Percentiles rank a stretch among this genome's conserved stretches.
Conservation (phyloP, 2,329 filamentous ascomycete genomes). For the Allantophomopsis lycopodina region DNA sequence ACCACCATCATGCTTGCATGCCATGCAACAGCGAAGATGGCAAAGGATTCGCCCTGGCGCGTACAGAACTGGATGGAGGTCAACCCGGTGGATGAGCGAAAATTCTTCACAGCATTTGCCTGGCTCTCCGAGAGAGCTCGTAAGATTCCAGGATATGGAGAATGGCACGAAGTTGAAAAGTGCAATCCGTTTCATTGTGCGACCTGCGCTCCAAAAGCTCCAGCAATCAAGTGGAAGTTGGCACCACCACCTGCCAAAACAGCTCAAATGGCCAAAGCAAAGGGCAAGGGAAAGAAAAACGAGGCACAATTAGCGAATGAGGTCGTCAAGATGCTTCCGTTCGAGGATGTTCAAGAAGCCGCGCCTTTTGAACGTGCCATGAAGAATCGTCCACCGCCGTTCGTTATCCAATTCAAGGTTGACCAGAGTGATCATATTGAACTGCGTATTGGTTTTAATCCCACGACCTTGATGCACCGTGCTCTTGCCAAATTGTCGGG, state of each 20-base stretch:
- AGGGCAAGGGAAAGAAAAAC: background rate
- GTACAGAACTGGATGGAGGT: conserved; percentile 11
- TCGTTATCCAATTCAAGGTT: conserved; percentile 23
- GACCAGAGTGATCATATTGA: conserved; percentile 17
- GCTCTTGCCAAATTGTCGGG: conserved; percentile 20
- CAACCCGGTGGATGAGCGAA: conserved; percentile 11
- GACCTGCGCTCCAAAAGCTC: conserved; percentile 23
- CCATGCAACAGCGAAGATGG: background rate
- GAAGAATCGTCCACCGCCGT: conserved; percentile 29
- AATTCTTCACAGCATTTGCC: conserved; percentile 16
- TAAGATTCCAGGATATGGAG: conserved; percentile 2
- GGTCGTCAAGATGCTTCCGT: conserved; percentile 14
- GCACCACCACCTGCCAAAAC: background rate
- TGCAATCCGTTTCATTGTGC: conserved; percentile 4
- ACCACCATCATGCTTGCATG: background rate
- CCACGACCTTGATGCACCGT: conserved; percentile 26
- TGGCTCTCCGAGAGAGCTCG: conserved; percentile 18
- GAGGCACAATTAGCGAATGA: background rate
- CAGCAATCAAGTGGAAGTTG: conserved; percentile 22
- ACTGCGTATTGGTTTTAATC: conserved; percentile 26
- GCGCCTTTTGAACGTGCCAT: conserved; percentile 32
- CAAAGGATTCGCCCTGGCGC: conserved; percentile 3
- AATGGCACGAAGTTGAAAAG: conserved; percentile 3
- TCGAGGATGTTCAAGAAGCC: conserved; percentile 34
- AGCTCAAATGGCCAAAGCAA: background rate